A percentile compares a stretch with the other conserved stretches of the same genome.
These are phyloP conservation scores for Pinus tabuliformis DNA, from an alignment of 75 land plant genomes.

Conservation along the genomic window DNA sequence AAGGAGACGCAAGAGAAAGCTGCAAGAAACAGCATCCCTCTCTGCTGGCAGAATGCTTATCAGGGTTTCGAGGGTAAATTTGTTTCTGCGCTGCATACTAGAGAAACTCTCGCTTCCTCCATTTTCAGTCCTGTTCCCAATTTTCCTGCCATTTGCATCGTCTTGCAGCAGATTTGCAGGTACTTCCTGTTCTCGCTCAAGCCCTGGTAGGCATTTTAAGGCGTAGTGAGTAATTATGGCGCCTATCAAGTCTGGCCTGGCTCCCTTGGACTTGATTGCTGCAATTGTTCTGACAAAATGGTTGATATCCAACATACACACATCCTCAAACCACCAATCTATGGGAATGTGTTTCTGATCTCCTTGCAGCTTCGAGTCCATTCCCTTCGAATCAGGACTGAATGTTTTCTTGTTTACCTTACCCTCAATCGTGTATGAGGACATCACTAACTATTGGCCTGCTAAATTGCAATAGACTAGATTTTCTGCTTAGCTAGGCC, in stretches of 20 bases:
- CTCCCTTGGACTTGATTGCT: slow-evolving; percentile 66
- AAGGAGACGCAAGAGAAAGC: slow-evolving; percentile 62
- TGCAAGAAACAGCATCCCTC: slow-evolving; percentile 40
- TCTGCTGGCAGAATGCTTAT: slow-evolving; percentile 61
- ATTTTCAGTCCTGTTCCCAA: neutral
- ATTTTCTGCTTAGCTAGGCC: too few relatives aligned
- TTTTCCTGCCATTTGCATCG: neutral
- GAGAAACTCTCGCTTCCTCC: slow-evolving; percentile 24
- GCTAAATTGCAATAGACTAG: too few relatives aligned
- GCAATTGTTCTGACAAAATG: slow-evolving; percentile 54
- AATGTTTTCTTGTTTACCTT: neutral
- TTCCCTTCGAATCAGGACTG: neutral
- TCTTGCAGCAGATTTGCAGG: neutral
- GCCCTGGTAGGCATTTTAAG: slow-evolving; percentile 68
- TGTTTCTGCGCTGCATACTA: slow-evolving; percentile 39
- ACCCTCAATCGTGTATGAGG: neutral
- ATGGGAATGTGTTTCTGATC: neutral
- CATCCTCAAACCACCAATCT: slow-evolving; percentile 54
- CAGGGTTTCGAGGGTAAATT: slow-evolving; percentile 57
- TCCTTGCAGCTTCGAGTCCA: neutral
- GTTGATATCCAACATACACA: slow-evolving; percentile 58
- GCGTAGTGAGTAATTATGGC: slow-evolving; percentile 64
- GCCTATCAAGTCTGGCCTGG: slow-evolving; percentile 66
- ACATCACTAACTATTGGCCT: neutral
- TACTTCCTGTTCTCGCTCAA: slow-evolving; percentile 10